Evolutionary conservation across 805 yeast species (phyloP), one percentile per base, ranked within the genome.

Genomic region (Metschnikowia henanensis): DNA sequence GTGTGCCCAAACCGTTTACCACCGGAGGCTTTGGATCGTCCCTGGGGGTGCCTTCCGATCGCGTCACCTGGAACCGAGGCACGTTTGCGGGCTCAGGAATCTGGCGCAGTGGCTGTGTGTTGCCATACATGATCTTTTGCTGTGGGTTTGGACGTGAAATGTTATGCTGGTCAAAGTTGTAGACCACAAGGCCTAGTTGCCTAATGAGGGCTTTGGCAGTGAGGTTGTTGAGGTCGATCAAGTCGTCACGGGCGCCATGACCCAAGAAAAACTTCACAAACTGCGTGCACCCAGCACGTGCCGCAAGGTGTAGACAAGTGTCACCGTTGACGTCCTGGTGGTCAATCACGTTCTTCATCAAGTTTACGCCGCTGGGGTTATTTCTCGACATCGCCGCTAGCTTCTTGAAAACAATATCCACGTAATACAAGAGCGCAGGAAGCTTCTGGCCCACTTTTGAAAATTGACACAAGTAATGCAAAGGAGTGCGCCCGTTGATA

Each of bases 241-340:
- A 58, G 63, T 74, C 84, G 53, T 72, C 79, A 56, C 75, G 65
- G 7, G 97, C 97, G 29, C 97, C 97, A 43, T 87, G 85, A 50
- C 87, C 91, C 39, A 94, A 64, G 37, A 94, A 72, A 49, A 85
- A 87, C 50, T 86, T 88, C 8, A 86, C 91, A 43, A 94, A 77
- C 35, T 85, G 81, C 36, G 73, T 61, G 39, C 83, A 77, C 7
- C 95, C 95, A 7, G 79, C 66, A 29, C 80, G 72, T 13, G 81
- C 79, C 0, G 96, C 90, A 35, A 92, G 69, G 56, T 89, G 95
- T 37, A 90, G 66, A 6, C 95, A 88, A 0, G 97, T 88, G 53
- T 90, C 88, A 4, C 97, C 97, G 47, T 81, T 75, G 18, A 72
- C 74, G 62, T 94, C 98, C 58, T 80, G 87, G 54, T 83, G 90